A percentile compares a stretch with the other conserved stretches of the same genome.
phyloP scores from a whole-genome alignment of 2,329 filamentous ascomycete genomes.

The Fragosphaeria purpurea region DNA sequence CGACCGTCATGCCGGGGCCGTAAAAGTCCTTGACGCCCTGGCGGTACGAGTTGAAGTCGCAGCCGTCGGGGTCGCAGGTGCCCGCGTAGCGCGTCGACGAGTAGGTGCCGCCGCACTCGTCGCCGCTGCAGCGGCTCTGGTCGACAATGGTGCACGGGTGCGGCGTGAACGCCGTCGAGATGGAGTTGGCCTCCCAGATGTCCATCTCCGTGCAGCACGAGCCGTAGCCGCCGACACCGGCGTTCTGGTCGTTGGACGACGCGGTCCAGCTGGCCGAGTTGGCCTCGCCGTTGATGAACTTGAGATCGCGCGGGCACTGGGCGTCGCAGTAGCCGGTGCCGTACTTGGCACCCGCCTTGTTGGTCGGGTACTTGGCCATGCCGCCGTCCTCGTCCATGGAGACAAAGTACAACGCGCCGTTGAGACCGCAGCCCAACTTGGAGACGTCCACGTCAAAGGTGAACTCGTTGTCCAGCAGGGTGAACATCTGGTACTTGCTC shows the following conservation, averaged over 20 bases:
- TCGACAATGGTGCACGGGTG: constrained; percentile 42
- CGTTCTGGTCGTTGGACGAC: constrained; percentile 40
- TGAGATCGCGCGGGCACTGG: constrained; percentile 35
- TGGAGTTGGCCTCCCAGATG: constrained; percentile 53
- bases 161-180: constrained; percentile 48
- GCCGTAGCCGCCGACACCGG: constrained; percentile 37
- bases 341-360: constrained; percentile 37
- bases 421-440: constrained; percentile 49
- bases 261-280: constrained; percentile 33
- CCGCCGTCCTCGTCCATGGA: constrained; percentile 44
- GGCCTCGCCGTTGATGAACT: constrained; percentile 35
- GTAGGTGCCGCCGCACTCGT: constrained; percentile 38
- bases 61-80: constrained; percentile 54
- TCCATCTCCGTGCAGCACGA: constrained; percentile 51
- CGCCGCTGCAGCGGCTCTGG: constrained; percentile 29
- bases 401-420: constrained; percentile 44
- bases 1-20: constrained; percentile 38
- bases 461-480: constrained; percentile 51
- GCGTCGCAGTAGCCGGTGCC: constrained; percentile 44
- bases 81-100: constrained; percentile 28
- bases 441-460: constrained; percentile 57
- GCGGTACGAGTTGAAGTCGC: constrained; percentile 57
- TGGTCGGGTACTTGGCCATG: constrained; percentile 33
- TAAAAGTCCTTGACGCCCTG: constrained; percentile 52
- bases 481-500: constrained; percentile 35